Base-by-base conservation (phyloP, 257 asterid genomes). In the Craterostigma plantagineum region DNA sequence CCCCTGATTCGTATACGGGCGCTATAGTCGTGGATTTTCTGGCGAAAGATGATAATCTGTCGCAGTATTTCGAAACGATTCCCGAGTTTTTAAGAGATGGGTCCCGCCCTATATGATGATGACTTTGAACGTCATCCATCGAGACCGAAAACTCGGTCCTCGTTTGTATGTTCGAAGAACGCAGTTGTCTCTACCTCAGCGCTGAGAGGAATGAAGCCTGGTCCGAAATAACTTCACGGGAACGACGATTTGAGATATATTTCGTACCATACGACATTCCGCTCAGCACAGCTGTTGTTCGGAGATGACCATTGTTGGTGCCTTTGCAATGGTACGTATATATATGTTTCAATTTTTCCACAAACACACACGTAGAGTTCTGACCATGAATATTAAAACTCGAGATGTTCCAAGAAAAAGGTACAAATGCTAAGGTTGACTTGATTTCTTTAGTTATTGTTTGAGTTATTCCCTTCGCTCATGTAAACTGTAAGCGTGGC, bases 191-290 rank as follows among this genome's bases (percentile, higher is more conserved):
- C 30, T 16, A 5, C 14, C 9, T 16, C 10, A 16, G 14, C 49
- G 70, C 69, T 74, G 81, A 66, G 79, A 72, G 81, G 85, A 75
- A 71, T 70, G 84, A 73, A 77, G 74, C 84, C 84, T 65, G 80
- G 75, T 67, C 81, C 91, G 75, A 76, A 72, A 76, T 56, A 69
- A 42, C 64, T 45, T 57, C 45, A 33, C 39, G 14, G 9, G 14
- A n/a, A 15, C 17, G 9, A 14, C 7, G 18, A n/a, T 15, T n/a
- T n/a, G n/a, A n/a, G 71, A 59, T 67, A 44, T 67, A 61, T 63
- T 68, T 68, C 70, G 79, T 50, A 49, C 85, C 92, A 71, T 72
- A 65, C 78, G 38, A 66, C 85, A 73, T 64, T 62, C 81, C 70
- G 72, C 77, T 65, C 84, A 73, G 68, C 79, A 43, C 34, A 43